Conservation (phyloP, 805 yeast species). For the Pichia heedii region DNA sequence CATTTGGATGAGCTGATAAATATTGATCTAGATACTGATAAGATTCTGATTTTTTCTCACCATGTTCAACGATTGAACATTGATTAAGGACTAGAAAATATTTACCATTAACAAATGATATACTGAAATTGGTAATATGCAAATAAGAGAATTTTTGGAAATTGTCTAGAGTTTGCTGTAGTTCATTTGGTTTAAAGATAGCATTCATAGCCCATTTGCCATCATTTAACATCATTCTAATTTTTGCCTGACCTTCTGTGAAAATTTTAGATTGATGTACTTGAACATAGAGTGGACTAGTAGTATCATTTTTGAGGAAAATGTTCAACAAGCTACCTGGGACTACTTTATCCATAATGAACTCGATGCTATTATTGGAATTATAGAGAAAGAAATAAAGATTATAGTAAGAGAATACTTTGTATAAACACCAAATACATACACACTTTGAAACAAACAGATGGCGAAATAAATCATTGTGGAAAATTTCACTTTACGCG, state of each 20-base stretch:
- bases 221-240: constrained; percentile 42
- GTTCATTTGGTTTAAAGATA: constrained; percentile 39
- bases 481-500: too few relatives aligned
- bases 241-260: constrained; percentile 30
- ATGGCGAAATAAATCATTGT: too few relatives aligned
- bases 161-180: constrained; percentile 21
- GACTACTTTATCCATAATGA: constrained; percentile 15
- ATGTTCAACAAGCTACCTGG: constrained; percentile 19
- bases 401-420: too few relatives aligned
- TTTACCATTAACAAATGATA: constrained; percentile 21
- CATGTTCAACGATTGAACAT: constrained; percentile 28
- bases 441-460: too few relatives aligned
- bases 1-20: constrained; percentile 49
- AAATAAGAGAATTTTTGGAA: constrained; percentile 19
- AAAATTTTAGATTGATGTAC: constrained; percentile 25
- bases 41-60: constrained; percentile 16
- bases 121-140: constrained; percentile 15
- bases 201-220: constrained; percentile 44
- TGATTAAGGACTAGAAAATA: constrained; percentile 22
- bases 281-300: constrained; percentile 20
- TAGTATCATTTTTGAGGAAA: constrained; percentile 16
- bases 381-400: too few relatives aligned
- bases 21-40: constrained; percentile 40
- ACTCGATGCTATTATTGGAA: too few relatives aligned
- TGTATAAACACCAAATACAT: too few relatives aligned